A percentile compares a stretch with the other conserved stretches of the same genome.
Evolutionary conservation across 2,329 filamentous ascomycete genomes (phyloP).

Genomic region (Monascus ruber): DNA sequence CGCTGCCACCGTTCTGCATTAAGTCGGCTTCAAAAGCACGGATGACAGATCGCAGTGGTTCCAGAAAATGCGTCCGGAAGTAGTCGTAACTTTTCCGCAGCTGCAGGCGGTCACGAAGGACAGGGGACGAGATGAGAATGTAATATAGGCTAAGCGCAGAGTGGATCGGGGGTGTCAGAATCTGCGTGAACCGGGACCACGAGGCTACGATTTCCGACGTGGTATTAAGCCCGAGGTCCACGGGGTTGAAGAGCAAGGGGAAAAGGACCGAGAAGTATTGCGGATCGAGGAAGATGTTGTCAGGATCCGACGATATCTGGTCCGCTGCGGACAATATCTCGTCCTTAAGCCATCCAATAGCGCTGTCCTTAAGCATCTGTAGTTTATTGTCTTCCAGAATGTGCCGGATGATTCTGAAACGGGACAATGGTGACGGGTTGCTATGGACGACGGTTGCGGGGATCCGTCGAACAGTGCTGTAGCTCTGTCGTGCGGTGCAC

Average conservation of each 20-base stretch:
- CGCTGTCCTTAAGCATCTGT: constrained; percentile 45
- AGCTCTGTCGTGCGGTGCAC: constrained; percentile 25
- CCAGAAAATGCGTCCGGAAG: constrained; percentile 22
- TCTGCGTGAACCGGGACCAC: constrained; percentile 41
- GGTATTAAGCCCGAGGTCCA: constrained; percentile 28
- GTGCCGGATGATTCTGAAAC: constrained; percentile 44
- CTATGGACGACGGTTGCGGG: constrained; percentile 35
- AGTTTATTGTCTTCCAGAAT: constrained; percentile 45
- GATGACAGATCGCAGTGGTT: constrained; percentile 21
- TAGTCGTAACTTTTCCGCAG: constrained; percentile 26
- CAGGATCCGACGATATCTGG: constrained; percentile 1
- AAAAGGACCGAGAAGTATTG: constrained; percentile 34
- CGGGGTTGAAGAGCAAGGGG: constrained; percentile 41
- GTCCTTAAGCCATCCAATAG: constrained; percentile 50
- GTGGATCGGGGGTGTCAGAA: constrained; percentile 38
- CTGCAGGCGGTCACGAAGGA: constrained; percentile 37
- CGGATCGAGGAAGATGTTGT: constrained; percentile 23
- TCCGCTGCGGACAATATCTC: constrained; percentile 40
- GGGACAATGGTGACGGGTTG: constrained; percentile 40
- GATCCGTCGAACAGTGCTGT: constrained; percentile 26
- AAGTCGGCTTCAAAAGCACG: constrained; percentile 22
- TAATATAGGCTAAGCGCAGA: constrained; percentile 49
- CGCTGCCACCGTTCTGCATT: constrained; percentile 23
- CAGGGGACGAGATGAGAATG: constrained; percentile 40
- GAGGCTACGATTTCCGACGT: constrained; percentile 27